These are phyloP conservation scores for Eutypa lata DNA, from an alignment of 2,329 filamentous ascomycete species.

Conservation along the genomic window DNA sequence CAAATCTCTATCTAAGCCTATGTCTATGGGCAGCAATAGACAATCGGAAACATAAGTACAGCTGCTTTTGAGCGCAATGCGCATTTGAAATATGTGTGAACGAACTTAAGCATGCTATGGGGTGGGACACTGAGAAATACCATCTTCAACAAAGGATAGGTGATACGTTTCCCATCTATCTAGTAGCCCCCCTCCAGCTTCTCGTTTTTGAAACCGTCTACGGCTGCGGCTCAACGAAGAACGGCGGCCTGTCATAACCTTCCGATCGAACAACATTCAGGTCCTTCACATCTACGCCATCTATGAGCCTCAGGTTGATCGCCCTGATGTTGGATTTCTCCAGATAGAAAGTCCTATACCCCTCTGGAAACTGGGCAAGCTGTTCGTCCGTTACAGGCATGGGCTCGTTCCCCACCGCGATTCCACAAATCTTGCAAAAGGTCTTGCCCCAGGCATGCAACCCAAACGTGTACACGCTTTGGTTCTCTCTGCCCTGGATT, in stretches of 20 bases:
- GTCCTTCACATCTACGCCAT: slow-evolving; percentile 19
- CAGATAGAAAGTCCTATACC: neutral
- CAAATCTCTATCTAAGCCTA: slow-evolving; percentile 3
- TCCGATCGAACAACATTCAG: slow-evolving; percentile 11
- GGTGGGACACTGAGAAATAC: too few species aligned
- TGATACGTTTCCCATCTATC: too few species aligned
- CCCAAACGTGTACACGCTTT: slow-evolving; percentile 36
- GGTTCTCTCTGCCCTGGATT: slow-evolving; percentile 37
- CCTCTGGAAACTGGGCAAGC: slow-evolving; percentile 15
- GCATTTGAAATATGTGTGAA: too few species aligned
- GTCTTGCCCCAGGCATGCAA: slow-evolving; percentile 32
- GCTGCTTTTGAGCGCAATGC: neutral
- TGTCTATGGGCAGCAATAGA: neutral
- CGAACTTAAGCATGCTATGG: too few species aligned
- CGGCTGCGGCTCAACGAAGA: slow-evolving; percentile 31
- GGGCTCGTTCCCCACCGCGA: slow-evolving; percentile 35
- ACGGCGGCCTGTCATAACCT: slow-evolving; percentile 21
- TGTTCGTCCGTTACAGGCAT: slow-evolving; percentile 32
- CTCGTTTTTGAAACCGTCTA: slow-evolving; percentile 3
- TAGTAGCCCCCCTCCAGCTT: neutral
- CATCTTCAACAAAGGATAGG: too few species aligned
- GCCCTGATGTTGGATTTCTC: slow-evolving; percentile 5
- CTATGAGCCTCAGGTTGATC: slow-evolving; percentile 22
- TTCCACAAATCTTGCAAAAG: slow-evolving; percentile 49
- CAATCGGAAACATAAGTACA: neutral